Conservation (phyloP, 768 basidiomycete genomes). For the Plicaturopsis crispa region DNA sequence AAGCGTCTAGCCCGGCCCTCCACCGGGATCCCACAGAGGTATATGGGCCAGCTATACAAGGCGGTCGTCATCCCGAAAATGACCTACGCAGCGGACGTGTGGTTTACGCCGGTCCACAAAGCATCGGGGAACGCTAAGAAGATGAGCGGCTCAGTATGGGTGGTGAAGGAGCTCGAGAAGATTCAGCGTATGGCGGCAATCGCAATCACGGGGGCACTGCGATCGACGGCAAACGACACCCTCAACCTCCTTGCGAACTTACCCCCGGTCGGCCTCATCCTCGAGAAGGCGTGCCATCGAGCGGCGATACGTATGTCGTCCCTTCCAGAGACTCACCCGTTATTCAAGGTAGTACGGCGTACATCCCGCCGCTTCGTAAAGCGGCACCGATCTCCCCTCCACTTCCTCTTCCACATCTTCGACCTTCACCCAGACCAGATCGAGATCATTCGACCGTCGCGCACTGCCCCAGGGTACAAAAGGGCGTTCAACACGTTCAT, state of each 20-base stretch:
- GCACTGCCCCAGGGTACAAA: slow-evolving; percentile 1
- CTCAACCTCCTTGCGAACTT: slow-evolving; percentile 3
- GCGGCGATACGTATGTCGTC: slow-evolving; percentile 5
- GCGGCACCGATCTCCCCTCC: slow-evolving; percentile 7
- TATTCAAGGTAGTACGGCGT: background rate
- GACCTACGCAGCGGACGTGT: slow-evolving; percentile 14
- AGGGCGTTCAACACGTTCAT: slow-evolving; percentile 2
- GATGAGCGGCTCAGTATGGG: no score
- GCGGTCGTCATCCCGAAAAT: slow-evolving; percentile 13
- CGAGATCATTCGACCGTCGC: slow-evolving; percentile 7
- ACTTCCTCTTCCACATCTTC: slow-evolving; percentile 4
- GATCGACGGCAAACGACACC: background rate
- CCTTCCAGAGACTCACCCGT: slow-evolving; percentile 7
- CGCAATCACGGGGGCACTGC: slow-evolving; percentile 11
- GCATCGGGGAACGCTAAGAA: background rate
- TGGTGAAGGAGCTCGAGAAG: background rate
- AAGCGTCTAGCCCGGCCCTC: slow-evolving; percentile 3
- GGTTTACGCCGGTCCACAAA: slow-evolving; percentile 5
- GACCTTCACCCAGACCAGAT: slow-evolving; percentile 5
- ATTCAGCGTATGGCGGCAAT: slow-evolving; percentile 13
- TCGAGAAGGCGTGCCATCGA: slow-evolving; percentile 4
- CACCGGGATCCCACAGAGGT: slow-evolving; percentile 6
- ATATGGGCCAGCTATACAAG: slow-evolving; percentile 9
- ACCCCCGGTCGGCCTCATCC: slow-evolving; percentile 1
- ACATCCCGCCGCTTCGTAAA: slow-evolving; percentile 3